These are phyloP conservation scores for Phialophora chinensis DNA, from an alignment of 2,329 filamentous ascomycete genomes.

Conservation along the genomic window DNA sequence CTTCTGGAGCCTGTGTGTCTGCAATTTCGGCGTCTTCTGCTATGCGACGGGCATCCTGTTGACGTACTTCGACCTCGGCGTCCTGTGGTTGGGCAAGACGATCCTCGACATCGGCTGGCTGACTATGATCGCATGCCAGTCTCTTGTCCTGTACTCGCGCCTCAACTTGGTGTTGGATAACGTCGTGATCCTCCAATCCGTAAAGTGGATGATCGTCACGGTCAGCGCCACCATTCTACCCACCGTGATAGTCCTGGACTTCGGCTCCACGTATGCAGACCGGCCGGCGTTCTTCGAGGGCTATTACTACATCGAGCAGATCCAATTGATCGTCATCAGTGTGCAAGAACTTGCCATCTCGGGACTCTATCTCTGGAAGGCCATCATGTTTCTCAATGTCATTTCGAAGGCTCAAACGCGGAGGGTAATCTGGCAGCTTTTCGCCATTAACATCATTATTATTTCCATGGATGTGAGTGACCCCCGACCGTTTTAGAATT, in stretches of 20 bases:
- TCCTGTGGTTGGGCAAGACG: constrained; percentile 46
- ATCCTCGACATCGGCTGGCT: constrained; percentile 55
- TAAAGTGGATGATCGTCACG: constrained; percentile 55
- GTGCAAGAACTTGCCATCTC: constrained; percentile 63
- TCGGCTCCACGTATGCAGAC: constrained; percentile 45
- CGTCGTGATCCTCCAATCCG: constrained; percentile 46
- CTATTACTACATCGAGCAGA: constrained; percentile 58
- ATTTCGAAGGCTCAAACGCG: constrained; percentile 51
- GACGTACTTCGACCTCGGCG: constrained; percentile 50
- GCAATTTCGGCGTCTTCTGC: constrained; percentile 51
- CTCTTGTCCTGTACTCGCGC: constrained; percentile 57
- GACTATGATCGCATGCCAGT: constrained; percentile 56
- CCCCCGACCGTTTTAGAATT: not conserved
- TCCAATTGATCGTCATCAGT: constrained; percentile 63
- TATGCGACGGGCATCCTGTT: constrained; percentile 55
- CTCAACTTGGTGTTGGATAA: constrained; percentile 52
- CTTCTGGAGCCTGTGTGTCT: constrained; percentile 56
- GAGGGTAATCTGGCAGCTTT: constrained; percentile 56
- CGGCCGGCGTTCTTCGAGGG: constrained; percentile 42
- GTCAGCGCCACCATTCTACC: constrained; percentile 52
- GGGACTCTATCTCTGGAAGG: constrained; percentile 60
- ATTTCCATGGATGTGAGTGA: constrained; percentile 49
- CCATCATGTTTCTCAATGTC: constrained; percentile 57
- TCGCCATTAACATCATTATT: constrained; percentile 56
- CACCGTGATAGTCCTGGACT: constrained; percentile 52